Percentiles rank a stretch among this genome's conserved stretches.
Evolutionary conservation across 768 basidiomycete genomes (phyloP).

Genomic region (Russula foetens): DNA sequence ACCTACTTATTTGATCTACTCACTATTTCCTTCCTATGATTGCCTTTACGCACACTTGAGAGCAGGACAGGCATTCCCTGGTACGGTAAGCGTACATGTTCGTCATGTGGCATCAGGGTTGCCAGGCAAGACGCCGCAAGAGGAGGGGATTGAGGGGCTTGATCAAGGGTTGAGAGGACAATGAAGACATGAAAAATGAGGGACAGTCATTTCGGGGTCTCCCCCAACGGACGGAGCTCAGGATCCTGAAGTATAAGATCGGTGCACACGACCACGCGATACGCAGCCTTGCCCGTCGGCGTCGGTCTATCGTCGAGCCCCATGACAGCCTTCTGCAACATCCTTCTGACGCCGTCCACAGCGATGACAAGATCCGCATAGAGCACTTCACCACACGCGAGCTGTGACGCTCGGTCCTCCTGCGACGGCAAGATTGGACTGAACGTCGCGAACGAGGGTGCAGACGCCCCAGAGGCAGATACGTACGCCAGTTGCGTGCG

Average conservation of each 20-base stretch:
- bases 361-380: constrained; percentile 32
- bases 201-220: too few relatives aligned
- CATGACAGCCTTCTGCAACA: constrained; percentile 41
- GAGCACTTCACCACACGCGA: constrained; percentile 30
- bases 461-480: constrained; percentile 31
- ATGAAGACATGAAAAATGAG: too few relatives aligned
- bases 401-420: constrained; percentile 28
- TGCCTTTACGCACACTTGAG: too few relatives aligned
- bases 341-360: constrained; percentile 41
- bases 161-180: too few relatives aligned
- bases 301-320: constrained; percentile 34
- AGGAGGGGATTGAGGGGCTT: too few relatives aligned
- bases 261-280: constrained; percentile 45
- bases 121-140: too few relatives aligned
- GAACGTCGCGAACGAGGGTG: constrained; percentile 26
- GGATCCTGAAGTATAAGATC: constrained; percentile 40
- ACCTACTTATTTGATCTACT: too few relatives aligned
- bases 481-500: constrained; percentile 25
- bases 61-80: too few relatives aligned
- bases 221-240: too few relatives aligned
- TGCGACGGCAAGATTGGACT: constrained; percentile 24
- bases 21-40: too few relatives aligned
- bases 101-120: too few relatives aligned
- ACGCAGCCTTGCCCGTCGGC: constrained; percentile 57
- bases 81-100: too few relatives aligned